Conservation (phyloP, 2,329 filamentous ascomycete species). For the Sarocladium strictum region DNA sequence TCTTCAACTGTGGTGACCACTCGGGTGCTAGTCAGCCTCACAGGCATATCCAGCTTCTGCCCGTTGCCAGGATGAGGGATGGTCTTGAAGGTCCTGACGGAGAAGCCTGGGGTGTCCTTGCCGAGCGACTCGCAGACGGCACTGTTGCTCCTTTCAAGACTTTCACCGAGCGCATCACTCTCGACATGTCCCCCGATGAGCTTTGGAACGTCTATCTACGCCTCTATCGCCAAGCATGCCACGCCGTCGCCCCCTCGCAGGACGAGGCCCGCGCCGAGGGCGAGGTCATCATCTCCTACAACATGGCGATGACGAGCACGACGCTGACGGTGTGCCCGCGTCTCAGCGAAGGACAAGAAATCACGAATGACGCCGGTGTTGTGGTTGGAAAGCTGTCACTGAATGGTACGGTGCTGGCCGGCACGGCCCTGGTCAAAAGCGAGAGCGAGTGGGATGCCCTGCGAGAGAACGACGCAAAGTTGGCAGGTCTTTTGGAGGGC, state of each 20-base stretch:
- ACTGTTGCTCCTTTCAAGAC: slow-evolving; percentile 35
- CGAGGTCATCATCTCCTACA: slow-evolving; percentile 55
- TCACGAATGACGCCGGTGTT: slow-evolving; percentile 21
- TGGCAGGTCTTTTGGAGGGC: slow-evolving; percentile 18
- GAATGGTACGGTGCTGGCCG: slow-evolving; percentile 59
- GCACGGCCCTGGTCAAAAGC: slow-evolving; percentile 57
- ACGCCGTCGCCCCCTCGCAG: slow-evolving; percentile 25
- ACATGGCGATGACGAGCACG: slow-evolving; percentile 51
- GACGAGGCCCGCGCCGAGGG: slow-evolving; percentile 23
- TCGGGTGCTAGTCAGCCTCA: slow-evolving; percentile 69
- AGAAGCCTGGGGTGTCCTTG: slow-evolving; percentile 42
- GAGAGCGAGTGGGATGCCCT: slow-evolving; percentile 51
- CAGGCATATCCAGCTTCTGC: slow-evolving; percentile 66
- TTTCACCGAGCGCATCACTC: slow-evolving; percentile 34
- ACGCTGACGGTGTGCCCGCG: slow-evolving; percentile 51
- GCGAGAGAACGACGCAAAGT: slow-evolving; percentile 25
- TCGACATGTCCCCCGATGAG: slow-evolving; percentile 26
- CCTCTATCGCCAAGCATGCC: slow-evolving; percentile 40
- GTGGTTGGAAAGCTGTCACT: slow-evolving; percentile 41
- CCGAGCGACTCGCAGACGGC: slow-evolving; percentile 27
- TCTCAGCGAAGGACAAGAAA: slow-evolving; percentile 40
- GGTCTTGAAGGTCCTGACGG: slow-evolving; percentile 30
- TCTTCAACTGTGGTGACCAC: slow-evolving; percentile 64
- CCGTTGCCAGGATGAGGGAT: slow-evolving; percentile 55
- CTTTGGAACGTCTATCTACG: slow-evolving; percentile 38